phyloP scores from a whole-genome alignment of 805 yeast species.

The Wickerhamiella galacta region DNA sequence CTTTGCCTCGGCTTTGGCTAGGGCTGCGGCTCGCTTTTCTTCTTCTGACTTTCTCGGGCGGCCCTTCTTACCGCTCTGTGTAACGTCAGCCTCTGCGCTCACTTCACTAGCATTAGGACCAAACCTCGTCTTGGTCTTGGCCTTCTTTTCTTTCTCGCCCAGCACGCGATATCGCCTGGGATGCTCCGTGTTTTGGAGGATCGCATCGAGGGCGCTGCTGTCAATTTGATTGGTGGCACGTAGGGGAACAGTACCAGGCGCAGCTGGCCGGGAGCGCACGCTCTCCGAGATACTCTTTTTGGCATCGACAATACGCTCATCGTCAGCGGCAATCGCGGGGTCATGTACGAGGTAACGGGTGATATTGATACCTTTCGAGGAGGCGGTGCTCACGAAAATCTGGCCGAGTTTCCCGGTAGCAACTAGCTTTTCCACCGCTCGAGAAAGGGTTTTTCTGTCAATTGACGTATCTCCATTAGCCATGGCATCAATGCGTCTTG shows the following conservation, averaged over 20 bases:
- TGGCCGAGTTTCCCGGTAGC: conserved; percentile 20
- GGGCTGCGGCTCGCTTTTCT: not conserved
- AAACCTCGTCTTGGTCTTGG: not conserved
- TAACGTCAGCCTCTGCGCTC: not conserved
- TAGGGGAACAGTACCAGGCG: conserved; percentile 1
- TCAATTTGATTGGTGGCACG: conserved; percentile 8
- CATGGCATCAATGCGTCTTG: conserved; percentile 26
- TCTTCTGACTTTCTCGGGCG: conserved; percentile 1
- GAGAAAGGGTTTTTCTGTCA: conserved; percentile 38
- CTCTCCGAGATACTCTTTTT: conserved; percentile 10
- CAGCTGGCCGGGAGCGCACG: conserved; percentile 1
- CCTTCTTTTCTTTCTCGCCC: not conserved
- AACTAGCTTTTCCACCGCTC: conserved; percentile 27
- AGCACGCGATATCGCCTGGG: conserved; percentile 2
- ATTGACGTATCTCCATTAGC: conserved; percentile 24
- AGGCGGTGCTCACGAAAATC: conserved; percentile 14
- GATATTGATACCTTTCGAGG: conserved; percentile 9
- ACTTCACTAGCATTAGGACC: conserved; percentile 5
- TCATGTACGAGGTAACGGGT: conserved; percentile 18
- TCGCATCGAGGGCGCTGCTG: not conserved
- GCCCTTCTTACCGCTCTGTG: not conserved
- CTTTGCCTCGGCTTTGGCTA: not conserved
- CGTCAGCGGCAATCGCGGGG: conserved; percentile 13
- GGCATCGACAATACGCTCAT: conserved; percentile 12
- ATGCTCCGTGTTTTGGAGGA: conserved; percentile 1